These are phyloP conservation scores for Colletotrichum sp. DNA, from an alignment of 2,329 filamentous ascomycete genomes.

Conservation along the genomic window DNA sequence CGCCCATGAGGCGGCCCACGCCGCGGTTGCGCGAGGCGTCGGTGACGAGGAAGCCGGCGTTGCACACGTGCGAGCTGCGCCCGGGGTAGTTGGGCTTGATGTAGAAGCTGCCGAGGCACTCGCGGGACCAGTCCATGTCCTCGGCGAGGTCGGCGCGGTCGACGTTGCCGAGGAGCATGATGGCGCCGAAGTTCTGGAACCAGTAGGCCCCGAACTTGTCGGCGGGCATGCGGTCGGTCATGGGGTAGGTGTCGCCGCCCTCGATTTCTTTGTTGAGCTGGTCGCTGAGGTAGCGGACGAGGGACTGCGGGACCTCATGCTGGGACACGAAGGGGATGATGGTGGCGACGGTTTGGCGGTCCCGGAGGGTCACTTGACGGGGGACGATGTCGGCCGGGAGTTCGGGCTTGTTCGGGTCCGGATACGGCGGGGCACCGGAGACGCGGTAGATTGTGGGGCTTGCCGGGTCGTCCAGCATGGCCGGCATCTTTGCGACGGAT, in stretches of 20 bases:
- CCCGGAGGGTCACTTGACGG: slow-evolving; percentile 80
- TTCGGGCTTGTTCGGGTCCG: slow-evolving; percentile 63
- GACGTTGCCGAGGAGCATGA: slow-evolving; percentile 84
- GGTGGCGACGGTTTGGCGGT: slow-evolving; percentile 83
- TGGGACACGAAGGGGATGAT: slow-evolving; percentile 83
- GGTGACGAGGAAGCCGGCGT: slow-evolving; percentile 79
- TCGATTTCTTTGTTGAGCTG: slow-evolving; percentile 91
- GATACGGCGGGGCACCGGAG: slow-evolving; percentile 70
- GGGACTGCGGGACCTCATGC: slow-evolving; percentile 74
- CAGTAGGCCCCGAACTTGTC: slow-evolving; percentile 82
- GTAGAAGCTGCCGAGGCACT: slow-evolving; percentile 89
- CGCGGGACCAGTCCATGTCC: slow-evolving; percentile 76
- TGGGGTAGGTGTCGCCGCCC: slow-evolving; percentile 89
- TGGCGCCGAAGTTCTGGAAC: slow-evolving; percentile 88
- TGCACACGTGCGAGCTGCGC: slow-evolving; percentile 89
- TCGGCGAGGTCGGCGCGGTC: slow-evolving; percentile 63
- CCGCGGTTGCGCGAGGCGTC: slow-evolving; percentile 75
- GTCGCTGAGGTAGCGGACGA: slow-evolving; percentile 79
- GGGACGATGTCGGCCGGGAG: slow-evolving; percentile 74
- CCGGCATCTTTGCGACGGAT: slow-evolving; percentile 63
- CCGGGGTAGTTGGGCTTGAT: slow-evolving; percentile 95
- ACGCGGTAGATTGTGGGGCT: slow-evolving; percentile 73
- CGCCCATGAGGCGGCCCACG: slow-evolving; percentile 77
- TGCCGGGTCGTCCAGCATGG: slow-evolving; percentile 78
- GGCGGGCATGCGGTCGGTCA: slow-evolving; percentile 77